Evolutionary conservation across 1,139 yeast species (phyloP), one percentile per base, ranked within the genome.

Genomic region (Saccharomyces hybrid): DNA sequence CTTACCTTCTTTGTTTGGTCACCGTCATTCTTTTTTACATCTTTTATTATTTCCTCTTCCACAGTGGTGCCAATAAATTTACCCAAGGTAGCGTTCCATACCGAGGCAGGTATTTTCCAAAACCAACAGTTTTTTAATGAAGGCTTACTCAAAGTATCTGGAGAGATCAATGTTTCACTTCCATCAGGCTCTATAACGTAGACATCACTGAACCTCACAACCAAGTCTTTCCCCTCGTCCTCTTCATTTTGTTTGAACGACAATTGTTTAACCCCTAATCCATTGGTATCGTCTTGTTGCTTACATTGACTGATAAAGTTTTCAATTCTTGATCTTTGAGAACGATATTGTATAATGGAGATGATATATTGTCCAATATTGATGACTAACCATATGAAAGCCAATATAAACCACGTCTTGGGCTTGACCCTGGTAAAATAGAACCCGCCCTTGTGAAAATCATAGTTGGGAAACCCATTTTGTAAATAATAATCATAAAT

Each of bases 391-490:
- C 83, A 58, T 0, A 88, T 82, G 53, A 82, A 72, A 2, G 75
- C 57, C 2, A 88, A 62, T 6, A 47, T 85, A 41, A 69, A 54
- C 87, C 67, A 66, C 1, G 66, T 63, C 47, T 63, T 59, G 32
- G 83, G 83, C 41, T 79, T 71, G 59, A 64, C 64, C 49, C 71
- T 63, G 4, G 58, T 62, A 50, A 69, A 69, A 50, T 64, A 66
- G 34, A 67, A 70, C 2, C 72, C 72, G 47, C 78, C 75, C 7
- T 88, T 89, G 53, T 81, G 77, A 69, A 81, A 84, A 56, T 79
- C 82, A 81, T 88, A 88, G 56, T 78, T 78, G 4, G 99, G 99
- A 71, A 93, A 93, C 2, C 99, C 99, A 61, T 84, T 81, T 44
- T 79, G 76, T 55, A 87, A 75, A 71, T 88, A 93, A 70, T 84